Evolutionary conservation across 345 rosid species (phyloP).

Genomic region (Arabidopsis arenosa): DNA sequence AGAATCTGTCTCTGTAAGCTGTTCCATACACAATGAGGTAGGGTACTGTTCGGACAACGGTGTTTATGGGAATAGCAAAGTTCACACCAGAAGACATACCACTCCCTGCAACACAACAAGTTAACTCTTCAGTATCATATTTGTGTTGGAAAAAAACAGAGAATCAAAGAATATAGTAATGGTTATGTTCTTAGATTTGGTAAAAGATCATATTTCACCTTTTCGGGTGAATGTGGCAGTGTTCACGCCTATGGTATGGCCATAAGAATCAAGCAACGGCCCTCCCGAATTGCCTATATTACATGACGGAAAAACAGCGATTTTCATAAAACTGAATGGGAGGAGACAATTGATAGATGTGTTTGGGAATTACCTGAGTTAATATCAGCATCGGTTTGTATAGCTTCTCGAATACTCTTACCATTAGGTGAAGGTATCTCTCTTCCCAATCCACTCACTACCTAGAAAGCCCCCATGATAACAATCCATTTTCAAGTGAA

Average conservation of each 20-base stretch:
- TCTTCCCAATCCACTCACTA: constrained; percentile 88
- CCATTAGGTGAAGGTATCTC: constrained; percentile 93
- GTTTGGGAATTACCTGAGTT: constrained; percentile 58
- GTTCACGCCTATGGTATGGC: constrained; percentile 89
- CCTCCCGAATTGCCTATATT: constrained; percentile 79
- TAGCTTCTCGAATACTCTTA: constrained; percentile 76
- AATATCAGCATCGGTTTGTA: constrained; percentile 89
- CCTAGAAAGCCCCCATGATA: constrained; percentile 48
- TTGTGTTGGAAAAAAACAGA: not conserved
- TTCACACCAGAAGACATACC: constrained; percentile 86
- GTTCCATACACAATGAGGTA: constrained; percentile 86
- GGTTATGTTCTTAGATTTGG: not conserved
- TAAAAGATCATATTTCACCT: constrained; percentile 48
- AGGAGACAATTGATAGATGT: not conserved
- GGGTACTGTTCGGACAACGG: constrained; percentile 72
- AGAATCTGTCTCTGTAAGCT: constrained; percentile 77
- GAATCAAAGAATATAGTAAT: not conserved
- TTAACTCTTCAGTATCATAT: not conserved
- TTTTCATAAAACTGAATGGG: not conserved
- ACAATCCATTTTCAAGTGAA: not conserved
- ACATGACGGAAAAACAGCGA: not conserved
- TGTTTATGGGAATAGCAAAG: constrained; percentile 82
- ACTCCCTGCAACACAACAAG: constrained; percentile 55
- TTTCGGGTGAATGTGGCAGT: constrained; percentile 86
- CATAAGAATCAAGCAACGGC: constrained; percentile 74